phyloP scores from a whole-genome alignment of 805 yeast species.

The Grigorovia jiainica region DNA sequence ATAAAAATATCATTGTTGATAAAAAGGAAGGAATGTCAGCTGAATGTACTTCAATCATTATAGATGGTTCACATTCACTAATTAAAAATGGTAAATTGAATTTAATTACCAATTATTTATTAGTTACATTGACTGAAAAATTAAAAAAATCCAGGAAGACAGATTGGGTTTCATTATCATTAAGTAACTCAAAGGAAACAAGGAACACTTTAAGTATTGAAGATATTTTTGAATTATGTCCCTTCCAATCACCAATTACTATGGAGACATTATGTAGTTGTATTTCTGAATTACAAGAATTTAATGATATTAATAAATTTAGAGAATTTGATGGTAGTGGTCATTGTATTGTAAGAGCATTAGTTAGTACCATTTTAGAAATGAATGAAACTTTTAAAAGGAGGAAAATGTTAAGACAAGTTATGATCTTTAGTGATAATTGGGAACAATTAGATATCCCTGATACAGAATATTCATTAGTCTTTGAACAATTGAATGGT shows the following conservation, averaged over 20 bases:
- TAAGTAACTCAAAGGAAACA: slow-evolving; percentile 12
- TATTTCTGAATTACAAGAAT: slow-evolving; percentile 13
- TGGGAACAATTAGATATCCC: slow-evolving; percentile 16
- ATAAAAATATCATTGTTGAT: not conserved
- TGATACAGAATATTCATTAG: slow-evolving; percentile 17
- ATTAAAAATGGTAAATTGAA: slow-evolving; percentile 7
- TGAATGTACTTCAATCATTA: slow-evolving; percentile 21
- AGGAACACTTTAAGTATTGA: slow-evolving; percentile 15
- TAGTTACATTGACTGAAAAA: slow-evolving; percentile 20
- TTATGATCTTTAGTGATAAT: slow-evolving; percentile 22
- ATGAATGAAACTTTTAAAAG: slow-evolving; percentile 16
- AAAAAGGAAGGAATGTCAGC: slow-evolving; percentile 8
- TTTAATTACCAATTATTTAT: slow-evolving; percentile 18
- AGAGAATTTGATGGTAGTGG: slow-evolving; percentile 1
- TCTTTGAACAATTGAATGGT: slow-evolving; percentile 14
- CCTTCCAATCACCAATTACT: slow-evolving; percentile 19
- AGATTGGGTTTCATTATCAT: slow-evolving; percentile 19
- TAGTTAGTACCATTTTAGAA: slow-evolving; percentile 18
- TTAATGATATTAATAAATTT: not conserved
- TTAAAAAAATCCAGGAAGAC: slow-evolving; percentile 23
- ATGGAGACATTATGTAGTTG: slow-evolving; percentile 1
- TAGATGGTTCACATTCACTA: slow-evolving; percentile 20
- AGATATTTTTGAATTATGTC: slow-evolving; percentile 13
- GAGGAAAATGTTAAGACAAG: slow-evolving; percentile 18
- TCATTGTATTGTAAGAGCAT: not conserved